Evolutionary conservation across 2,329 filamentous ascomycete genomes (phyloP), one percentile per base, ranked within the genome.

Genomic region (Cephalotrichum gorgonifer): DNA sequence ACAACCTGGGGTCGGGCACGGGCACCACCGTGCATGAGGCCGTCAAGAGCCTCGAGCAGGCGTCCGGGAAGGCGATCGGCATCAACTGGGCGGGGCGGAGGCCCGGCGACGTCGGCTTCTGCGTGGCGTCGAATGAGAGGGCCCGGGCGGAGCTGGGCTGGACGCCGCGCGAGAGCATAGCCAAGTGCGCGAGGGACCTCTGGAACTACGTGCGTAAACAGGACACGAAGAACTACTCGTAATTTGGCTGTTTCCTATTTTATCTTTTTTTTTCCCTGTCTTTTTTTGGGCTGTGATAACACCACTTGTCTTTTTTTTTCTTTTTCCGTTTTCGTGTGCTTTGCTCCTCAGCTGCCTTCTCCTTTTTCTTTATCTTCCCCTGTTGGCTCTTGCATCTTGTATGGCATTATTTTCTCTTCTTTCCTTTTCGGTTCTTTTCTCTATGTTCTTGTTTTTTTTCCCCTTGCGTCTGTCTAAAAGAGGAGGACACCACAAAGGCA

Each of bases 1-100:
- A 68, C 54, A 74, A 73, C 52, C 59, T 73, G 5, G 71, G 71
- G 4, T 69, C 65, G 6, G 71, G 71, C n/a, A 65, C 59, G 28
- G 70, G 70, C 4, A 66, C 68, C 8, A 71, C 70, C 0, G 71
- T 73, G 2, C 57, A 64, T 14, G 69, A 74, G 48, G 68, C 70
- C 6, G 64, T 73, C 20, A 54, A 54, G 33, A 67, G 64, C 27
- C 64, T 70, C 52, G 63, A 70, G 50, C 53, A 52, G 3, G 68
- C 67, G 0, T 63, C 63, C 2, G 58, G 58, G 17, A 56, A 55
- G 41, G 50, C 59, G 3, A 70, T 73, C 20, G 66, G 66, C 2
- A 61, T 65, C 28, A 55, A 61, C n/a, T 56, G 62, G 44, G 60
- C 62, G 3, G 64, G 61, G 7, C 58, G 68, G n/a, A 59, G 70